Base-by-base conservation (phyloP, 352 stramenopile genomes). In the Elongisporangium undulatum region DNA sequence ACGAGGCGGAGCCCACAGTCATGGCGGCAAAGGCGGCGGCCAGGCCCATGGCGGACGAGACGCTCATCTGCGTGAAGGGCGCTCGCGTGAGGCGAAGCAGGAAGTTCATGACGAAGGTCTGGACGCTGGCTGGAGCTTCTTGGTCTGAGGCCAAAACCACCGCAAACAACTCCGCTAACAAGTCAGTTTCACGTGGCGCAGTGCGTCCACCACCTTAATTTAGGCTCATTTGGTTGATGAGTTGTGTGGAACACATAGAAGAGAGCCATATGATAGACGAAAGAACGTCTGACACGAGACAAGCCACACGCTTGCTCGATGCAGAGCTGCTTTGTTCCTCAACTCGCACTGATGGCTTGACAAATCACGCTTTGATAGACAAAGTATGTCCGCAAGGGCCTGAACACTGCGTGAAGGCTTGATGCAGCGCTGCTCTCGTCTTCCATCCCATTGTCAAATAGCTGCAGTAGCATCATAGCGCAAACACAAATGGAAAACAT, bases 81-180 rank as follows among this genome's bases (percentile, higher is more conserved):
- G 77, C 65, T 50, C 68, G 69, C 17, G 72, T 71, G 66, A 87
- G 75, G 58, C 77, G 77, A 56, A 87, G 58, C 62, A 87, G 69
- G 63, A 70, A 69, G 38, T 41, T 4, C 29, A 41, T 41, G 29
- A 9, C 8, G 29, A 9, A 41, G 29, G 29, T 41, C 9, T 41
- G 29, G 24, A 34, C 29, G 9, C 29, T 41, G 29, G 29, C 29
- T 41, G 29, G 29, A 41, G 29, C 29, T 41, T 41, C 29, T 41
- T 15, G 29, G 29, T 41, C 29, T 41, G 29, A 13, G 29, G 29
- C 29, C 29, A 41, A 41, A 41, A 41, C 29, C 29, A 41, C 29
- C 29, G 29, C 29, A 41, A 41, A 34, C n/a, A n/a, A n/a, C n/a
- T 34, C 3, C 24, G 24, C 24, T 7, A 34, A 7, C 24, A 34